These are phyloP conservation scores for Rubia yunnanensis DNA, from an alignment of 257 asterid species.

Conservation along the genomic window DNA sequence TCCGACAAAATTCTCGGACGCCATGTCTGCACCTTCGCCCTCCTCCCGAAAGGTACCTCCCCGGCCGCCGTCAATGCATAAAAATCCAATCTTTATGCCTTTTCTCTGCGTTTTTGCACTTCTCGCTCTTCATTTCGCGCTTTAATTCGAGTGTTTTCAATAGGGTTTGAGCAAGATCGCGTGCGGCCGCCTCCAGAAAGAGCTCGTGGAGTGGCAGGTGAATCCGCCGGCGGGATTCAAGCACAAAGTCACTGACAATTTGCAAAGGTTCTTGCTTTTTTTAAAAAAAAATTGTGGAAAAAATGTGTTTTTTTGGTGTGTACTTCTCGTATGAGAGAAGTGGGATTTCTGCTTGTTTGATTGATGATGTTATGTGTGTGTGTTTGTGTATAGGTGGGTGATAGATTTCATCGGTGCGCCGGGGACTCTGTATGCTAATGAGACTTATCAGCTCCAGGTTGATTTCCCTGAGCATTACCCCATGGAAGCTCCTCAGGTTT, in stretches of 20 bases:
- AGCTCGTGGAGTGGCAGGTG: constrained; percentile 92
- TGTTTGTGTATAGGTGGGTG: constrained; percentile 33
- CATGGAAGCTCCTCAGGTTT: constrained; percentile 50
- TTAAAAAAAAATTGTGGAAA: no score
- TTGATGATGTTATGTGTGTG: constrained; percentile 3
- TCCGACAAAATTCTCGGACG: constrained; percentile 1
- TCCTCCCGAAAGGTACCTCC: constrained; percentile 30
- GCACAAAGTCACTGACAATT: constrained; percentile 85
- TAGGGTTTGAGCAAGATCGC: constrained; percentile 98
- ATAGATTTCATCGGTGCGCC: constrained; percentile 44
- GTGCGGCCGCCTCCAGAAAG: constrained; percentile 90
- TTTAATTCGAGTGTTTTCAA: neutral
- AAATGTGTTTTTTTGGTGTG: neutral
- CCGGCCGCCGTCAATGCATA: neutral
- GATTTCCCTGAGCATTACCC: constrained; percentile 54
- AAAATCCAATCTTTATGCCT: neutral
- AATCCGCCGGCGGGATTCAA: constrained; percentile 90
- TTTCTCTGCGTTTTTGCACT: neutral
- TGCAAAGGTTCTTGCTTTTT: constrained; percentile 48
- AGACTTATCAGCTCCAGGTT: constrained; percentile 45
- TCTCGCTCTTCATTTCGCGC: neutral
- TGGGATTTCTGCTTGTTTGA: neutral
- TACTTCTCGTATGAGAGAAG: neutral
- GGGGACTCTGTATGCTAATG: constrained; percentile 35
- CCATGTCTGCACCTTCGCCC: constrained; percentile 34